Base-by-base conservation (phyloP, 139 green algal genomes). In the Coelastrella sp. region DNA sequence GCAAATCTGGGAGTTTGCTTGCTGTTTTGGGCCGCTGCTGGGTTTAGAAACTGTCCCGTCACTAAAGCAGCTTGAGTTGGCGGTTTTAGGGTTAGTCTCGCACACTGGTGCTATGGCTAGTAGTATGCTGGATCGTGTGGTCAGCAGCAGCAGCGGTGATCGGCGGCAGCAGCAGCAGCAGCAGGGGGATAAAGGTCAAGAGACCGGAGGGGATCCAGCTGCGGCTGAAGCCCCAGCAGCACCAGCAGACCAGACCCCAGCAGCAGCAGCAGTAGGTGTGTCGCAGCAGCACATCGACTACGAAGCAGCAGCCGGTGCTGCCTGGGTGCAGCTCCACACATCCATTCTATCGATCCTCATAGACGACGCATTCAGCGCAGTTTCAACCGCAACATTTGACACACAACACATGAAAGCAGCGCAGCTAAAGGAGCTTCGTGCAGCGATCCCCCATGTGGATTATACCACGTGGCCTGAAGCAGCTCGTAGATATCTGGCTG, bases 401-500 rank as follows among this genome's bases (percentile, higher is more conserved):
- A 89, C 73, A 47, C 3, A 47, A 13, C 19, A 47, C 5, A 89
- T 89, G 85, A 68, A 71, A 58, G 73, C 85, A 68, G 85, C 68
- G 10, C 32, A 89, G 85, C 56, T 81, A 11, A 22, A 58, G 2
- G 85, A 81, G 13, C 71, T 89, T 5, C 65, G 83, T 23, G 22
- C 83, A 23, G 83, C 73, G 3, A 89, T 58, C 5, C 85, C 68
- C 10, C 60, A 87, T 3, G 81, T 87, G 79, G 57, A 81, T 56
- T 59, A 76, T 5, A 76, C 75, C 60, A 97, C 93, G 7, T 97
- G 95, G 95, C 92, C 92, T 23, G 95, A 97, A 85, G 83, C 92
- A 5, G 92, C 91, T 1, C 88, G 95, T 0, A 90, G 95, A 58
- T 94, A 95, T 79, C 90, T 95, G 32, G 91, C 89, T 10, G 92